Conservation (phyloP, 495 filamentous ascomycete genomes). For the Durotheca rogersii region DNA sequence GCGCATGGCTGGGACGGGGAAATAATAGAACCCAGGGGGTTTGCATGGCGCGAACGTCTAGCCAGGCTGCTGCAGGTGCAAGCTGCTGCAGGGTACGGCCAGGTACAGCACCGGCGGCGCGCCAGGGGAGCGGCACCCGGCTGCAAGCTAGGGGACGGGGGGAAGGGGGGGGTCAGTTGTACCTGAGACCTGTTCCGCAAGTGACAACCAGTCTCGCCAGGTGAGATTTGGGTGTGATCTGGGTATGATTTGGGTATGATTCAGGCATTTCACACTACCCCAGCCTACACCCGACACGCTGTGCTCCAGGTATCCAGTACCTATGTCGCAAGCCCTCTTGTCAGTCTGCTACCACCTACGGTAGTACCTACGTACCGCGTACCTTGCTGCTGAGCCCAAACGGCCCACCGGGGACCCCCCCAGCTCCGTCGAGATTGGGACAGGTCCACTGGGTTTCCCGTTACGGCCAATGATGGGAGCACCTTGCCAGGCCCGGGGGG, state of each 20-base stretch:
- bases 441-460: conserved; percentile 18
- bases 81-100: conserved; percentile 10
- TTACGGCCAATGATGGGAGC: conserved; percentile 9
- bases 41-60: conserved; percentile 6
- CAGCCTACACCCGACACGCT: conserved; percentile 4
- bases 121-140: conserved; percentile 25
- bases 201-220: conserved; percentile 2
- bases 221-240: conserved; percentile 14
- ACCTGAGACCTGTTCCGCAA: conserved; percentile 7
- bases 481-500: conserved; percentile 10
- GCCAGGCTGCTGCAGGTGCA: too few relatives aligned
- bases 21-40: conserved; percentile 34
- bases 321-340: too few relatives aligned
- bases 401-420: conserved; percentile 15
- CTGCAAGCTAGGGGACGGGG: too few relatives aligned
- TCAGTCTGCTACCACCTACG: too few relatives aligned
- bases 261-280: conserved; percentile 5
- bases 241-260: background rate
- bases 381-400: too few relatives aligned
- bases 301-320: conserved; percentile 7
- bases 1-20: conserved; percentile 29
- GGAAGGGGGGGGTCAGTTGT: conserved; percentile 6
- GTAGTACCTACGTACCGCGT: too few relatives aligned
- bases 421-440: conserved; percentile 23
- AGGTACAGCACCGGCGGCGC: too few relatives aligned